Percentiles rank a stretch among this genome's conserved stretches.
phyloP scores from a whole-genome alignment of 75 land plant genomes.

The Sequoiadendron giganteum region DNA sequence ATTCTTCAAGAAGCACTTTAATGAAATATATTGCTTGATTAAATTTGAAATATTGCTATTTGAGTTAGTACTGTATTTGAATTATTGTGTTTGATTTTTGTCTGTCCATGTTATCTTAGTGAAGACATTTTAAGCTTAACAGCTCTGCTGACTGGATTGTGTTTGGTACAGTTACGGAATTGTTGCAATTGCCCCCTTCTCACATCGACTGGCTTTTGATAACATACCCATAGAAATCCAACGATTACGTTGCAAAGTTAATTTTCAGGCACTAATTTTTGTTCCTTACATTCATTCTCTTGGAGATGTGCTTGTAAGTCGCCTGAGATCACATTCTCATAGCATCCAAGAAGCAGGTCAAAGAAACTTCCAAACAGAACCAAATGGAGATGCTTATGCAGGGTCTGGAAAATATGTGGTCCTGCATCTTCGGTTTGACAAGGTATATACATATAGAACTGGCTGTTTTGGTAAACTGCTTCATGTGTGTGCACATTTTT shows the following conservation, averaged over 20 bases:
- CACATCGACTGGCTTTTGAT: slow-evolving; percentile 89
- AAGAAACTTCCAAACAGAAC: slow-evolving; percentile 12
- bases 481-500: not conserved
- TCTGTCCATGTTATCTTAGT: not conserved
- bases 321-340: slow-evolving; percentile 39
- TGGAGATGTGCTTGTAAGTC: slow-evolving; percentile 74
- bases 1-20: not conserved
- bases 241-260: slow-evolving; percentile 82
- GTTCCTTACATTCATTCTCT: slow-evolving; percentile 65
- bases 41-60: not conserved
- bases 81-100: not conserved
- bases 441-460: slow-evolving; percentile 40
- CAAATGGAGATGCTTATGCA: slow-evolving; percentile 22
- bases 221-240: slow-evolving; percentile 72
- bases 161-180: slow-evolving; percentile 67
- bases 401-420: slow-evolving; percentile 61
- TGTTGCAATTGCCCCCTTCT: slow-evolving; percentile 93
- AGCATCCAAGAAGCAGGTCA: not conserved
- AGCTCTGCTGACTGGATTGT: not conserved
- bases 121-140: not conserved
- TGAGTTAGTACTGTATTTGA: not conserved
- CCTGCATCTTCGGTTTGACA: slow-evolving; percentile 91
- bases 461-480: not conserved
- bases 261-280: slow-evolving; percentile 81
- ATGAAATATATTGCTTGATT: not conserved